Evolutionary conservation across 768 basidiomycete genomes (phyloP).

Genomic region (Naganishia vishniacii): DNA sequence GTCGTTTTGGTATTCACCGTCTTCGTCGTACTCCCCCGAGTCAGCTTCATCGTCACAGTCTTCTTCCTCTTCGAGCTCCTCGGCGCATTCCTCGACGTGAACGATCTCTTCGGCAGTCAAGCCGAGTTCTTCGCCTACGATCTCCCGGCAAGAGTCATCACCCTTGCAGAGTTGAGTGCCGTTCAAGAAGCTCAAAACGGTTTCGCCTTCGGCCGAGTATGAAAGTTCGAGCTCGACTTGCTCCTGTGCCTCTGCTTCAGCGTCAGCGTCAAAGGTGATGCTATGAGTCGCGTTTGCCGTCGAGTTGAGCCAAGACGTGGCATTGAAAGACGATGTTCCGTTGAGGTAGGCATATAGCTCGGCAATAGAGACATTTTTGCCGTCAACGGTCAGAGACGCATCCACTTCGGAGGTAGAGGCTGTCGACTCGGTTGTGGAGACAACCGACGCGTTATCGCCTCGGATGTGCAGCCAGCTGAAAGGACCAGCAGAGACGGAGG

Average conservation of each 20-base stretch:
- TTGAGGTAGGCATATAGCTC: conserved; percentile 16
- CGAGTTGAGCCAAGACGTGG: conserved; percentile 11
- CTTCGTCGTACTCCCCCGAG: not conserved
- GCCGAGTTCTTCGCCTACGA: conserved; percentile 15
- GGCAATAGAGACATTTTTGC: conserved; percentile 6
- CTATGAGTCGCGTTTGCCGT: conserved; percentile 14
- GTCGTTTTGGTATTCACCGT: not conserved
- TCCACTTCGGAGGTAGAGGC: not conserved
- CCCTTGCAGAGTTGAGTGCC: conserved; percentile 17
- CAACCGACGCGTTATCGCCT: not conserved
- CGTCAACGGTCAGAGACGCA: conserved; percentile 6
- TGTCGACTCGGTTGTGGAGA: conserved; percentile 3
- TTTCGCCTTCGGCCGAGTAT: conserved; percentile 3
- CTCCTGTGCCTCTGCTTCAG: not conserved
- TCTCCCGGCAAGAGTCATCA: not conserved
- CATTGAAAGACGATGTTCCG: conserved; percentile 10
- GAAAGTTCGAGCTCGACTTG: conserved; percentile 13
- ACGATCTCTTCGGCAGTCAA: conserved; percentile 5
- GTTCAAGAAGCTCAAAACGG: conserved; percentile 12
- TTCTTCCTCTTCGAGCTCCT: conserved; percentile 18
- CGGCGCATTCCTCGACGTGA: conserved; percentile 5
- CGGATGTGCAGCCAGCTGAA: conserved; percentile 17
- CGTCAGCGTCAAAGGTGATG: conserved; percentile 1
- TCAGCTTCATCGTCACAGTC: conserved; percentile 11
- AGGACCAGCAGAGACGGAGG: conserved; percentile 9